Percentiles rank a stretch among this genome's conserved stretches.
Evolutionary conservation across 768 basidiomycete genomes (phyloP).

Genomic region (Termitomyces sp.): DNA sequence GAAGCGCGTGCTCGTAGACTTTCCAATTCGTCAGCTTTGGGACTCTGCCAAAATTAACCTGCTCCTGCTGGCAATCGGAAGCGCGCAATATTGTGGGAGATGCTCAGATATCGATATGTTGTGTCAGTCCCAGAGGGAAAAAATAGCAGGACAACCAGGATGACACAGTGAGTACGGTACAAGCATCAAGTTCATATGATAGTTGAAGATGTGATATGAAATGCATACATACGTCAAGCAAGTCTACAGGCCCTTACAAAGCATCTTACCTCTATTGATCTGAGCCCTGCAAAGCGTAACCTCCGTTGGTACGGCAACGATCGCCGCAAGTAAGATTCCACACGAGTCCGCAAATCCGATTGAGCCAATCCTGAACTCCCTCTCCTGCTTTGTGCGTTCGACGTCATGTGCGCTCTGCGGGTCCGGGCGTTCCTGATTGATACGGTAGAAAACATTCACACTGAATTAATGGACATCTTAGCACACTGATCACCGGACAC

Average conservation of each 20-base stretch:
- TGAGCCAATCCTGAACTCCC: conserved; percentile 88
- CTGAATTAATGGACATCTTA: conserved; percentile 29
- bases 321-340: conserved; percentile 64
- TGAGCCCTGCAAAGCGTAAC: conserved; percentile 73
- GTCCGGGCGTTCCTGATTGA: conserved; percentile 69
- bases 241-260: conserved; percentile 61
- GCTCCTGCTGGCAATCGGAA: too few relatives aligned
- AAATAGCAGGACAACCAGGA: too few relatives aligned
- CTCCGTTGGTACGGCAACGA: conserved; percentile 73
- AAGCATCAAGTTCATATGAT: not conserved
- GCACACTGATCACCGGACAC: not conserved
- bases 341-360: conserved; percentile 83
- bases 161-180: not conserved
- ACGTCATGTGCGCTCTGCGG: conserved; percentile 41
- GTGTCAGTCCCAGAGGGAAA: too few relatives aligned
- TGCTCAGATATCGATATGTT: too few relatives aligned
- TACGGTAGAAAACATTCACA: conserved; percentile 82
- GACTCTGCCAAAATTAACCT: too few relatives aligned
- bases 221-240: not conserved
- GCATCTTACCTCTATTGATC: conserved; percentile 60
- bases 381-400: conserved; percentile 68
- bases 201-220: not conserved
- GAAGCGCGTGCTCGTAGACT: too few relatives aligned
- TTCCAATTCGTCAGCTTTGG: too few relatives aligned
- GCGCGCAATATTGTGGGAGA: too few relatives aligned